Percentiles rank a stretch among this genome's conserved stretches.
phyloP scores from a whole-genome alignment of 164 flowering plant species.

The Magnolia sinica region DNA sequence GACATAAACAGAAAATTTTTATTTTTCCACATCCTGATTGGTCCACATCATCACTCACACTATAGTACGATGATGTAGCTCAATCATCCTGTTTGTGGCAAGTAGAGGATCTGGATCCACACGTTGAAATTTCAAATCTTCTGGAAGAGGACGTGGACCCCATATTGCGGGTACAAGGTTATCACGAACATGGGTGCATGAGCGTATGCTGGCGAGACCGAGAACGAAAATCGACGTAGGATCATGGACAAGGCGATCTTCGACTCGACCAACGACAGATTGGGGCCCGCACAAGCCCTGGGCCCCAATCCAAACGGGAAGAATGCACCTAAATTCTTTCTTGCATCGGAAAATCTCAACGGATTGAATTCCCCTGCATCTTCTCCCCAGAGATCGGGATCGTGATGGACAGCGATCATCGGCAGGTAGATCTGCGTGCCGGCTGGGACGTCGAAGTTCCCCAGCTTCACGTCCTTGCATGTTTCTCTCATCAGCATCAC shows the following conservation, averaged over 20 bases:
- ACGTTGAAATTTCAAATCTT: conserved; percentile 4
- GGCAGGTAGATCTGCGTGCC: conserved; percentile 4
- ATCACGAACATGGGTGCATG: conserved; percentile 11
- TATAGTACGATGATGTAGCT: no score
- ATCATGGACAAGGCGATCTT: conserved; percentile 7
- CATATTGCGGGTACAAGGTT: conserved; percentile 9
- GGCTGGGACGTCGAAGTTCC: background rate
- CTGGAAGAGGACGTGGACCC: conserved; percentile 6
- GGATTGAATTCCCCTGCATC: conserved; percentile 10
- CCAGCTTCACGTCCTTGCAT: conserved; percentile 12
- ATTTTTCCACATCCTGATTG: no score
- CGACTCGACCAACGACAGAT: conserved; percentile 2
- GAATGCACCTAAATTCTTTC: conserved; percentile 2
- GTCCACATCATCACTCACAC: no score
- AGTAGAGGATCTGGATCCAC: no score
- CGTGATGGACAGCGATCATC: conserved; percentile 12
- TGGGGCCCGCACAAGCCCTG: conserved; percentile 7
- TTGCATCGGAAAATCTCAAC: conserved; percentile 2
- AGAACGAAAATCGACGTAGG: conserved; percentile 1
- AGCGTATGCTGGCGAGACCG: conserved; percentile 2
- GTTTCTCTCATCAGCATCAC: conserved; percentile 35
- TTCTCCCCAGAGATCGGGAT: conserved; percentile 9
- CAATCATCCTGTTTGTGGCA: no score
- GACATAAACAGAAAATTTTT: no score
- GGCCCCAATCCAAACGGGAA: conserved; percentile 10